phyloP scores from a whole-genome alignment of 106 monocot species.

The Triglochin maritima region DNA sequence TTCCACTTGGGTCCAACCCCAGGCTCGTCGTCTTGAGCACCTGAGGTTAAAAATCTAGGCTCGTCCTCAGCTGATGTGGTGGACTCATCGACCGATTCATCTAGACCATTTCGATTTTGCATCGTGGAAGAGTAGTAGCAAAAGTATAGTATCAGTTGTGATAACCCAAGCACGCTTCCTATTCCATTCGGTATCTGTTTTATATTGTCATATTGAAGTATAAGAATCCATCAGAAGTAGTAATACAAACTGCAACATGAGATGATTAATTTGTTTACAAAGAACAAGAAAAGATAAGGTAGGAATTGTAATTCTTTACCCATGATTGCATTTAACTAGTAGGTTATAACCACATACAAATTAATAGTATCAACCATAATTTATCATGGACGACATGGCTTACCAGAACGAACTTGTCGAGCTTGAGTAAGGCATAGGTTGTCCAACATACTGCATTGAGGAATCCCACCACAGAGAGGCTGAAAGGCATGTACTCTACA shows the following conservation, averaged over 20 bases:
- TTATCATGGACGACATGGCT: neutral
- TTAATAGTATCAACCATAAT: no score
- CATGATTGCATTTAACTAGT: no score
- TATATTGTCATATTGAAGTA: neutral
- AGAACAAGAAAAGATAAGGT: no score
- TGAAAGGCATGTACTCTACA: slow-evolving; percentile 52
- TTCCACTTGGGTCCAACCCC: no score
- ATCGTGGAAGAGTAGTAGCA: slow-evolving; percentile 24
- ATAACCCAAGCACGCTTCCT: slow-evolving; percentile 18
- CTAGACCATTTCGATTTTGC: neutral
- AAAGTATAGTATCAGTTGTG: slow-evolving; percentile 31
- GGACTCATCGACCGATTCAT: neutral
- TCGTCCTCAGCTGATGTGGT: neutral
- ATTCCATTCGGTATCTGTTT: slow-evolving; percentile 41
- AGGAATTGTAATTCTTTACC: no score
- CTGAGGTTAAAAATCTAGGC: no score
- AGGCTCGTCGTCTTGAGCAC: no score
- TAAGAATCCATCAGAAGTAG: no score
- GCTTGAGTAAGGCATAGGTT: slow-evolving; percentile 27
- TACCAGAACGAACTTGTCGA: slow-evolving; percentile 42
- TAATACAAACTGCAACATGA: no score
- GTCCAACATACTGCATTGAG: slow-evolving; percentile 53
- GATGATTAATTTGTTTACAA: no score
- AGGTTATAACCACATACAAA: no score
- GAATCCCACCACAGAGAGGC: slow-evolving; percentile 29